Conservation (phyloP, 1,284 basidiomycete species). For the Boletus smithii region DNA sequence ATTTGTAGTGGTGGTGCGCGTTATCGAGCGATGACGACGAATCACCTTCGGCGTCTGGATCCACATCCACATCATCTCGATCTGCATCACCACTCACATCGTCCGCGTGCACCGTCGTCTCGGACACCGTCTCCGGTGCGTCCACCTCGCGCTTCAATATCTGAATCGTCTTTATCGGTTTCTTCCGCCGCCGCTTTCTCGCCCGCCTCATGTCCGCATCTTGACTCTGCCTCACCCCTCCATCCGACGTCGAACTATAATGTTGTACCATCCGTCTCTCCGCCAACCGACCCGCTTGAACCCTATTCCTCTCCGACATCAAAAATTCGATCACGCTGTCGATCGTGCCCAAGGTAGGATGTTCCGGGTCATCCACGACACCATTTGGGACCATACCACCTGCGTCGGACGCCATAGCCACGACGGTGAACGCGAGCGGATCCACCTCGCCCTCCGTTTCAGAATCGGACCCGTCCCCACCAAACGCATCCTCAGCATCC, state of each 20-base stretch:
- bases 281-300: conserved; percentile 27
- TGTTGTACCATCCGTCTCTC: conserved; percentile 22
- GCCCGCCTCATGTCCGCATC: conserved; percentile 39
- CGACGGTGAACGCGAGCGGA: conserved; percentile 20
- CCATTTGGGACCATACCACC: conserved; percentile 1
- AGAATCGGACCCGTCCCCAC: conserved; percentile 24
- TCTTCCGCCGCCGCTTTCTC: conserved; percentile 50
- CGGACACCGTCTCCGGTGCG: conserved; percentile 23
- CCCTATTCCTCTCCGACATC: conserved; percentile 31
- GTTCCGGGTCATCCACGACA: conserved; percentile 24
- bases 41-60: conserved; percentile 20
- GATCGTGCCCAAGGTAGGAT: conserved; percentile 33
- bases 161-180: conserved; percentile 28
- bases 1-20: conserved; percentile 32
- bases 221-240: conserved; percentile 32
- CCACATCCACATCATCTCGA: conserved; percentile 19
- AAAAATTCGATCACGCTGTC: conserved; percentile 36
- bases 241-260: conserved; percentile 39
- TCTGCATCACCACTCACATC: conserved; percentile 31
- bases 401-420: conserved; percentile 23
- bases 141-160: conserved; percentile 25
- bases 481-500: conserved; percentile 5
- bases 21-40: conserved; percentile 37
- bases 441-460: conserved; percentile 36
- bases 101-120: conserved; percentile 21